phyloP scores from a whole-genome alignment of 805 yeast species.

The Yamadazyma akitaensis region DNA sequence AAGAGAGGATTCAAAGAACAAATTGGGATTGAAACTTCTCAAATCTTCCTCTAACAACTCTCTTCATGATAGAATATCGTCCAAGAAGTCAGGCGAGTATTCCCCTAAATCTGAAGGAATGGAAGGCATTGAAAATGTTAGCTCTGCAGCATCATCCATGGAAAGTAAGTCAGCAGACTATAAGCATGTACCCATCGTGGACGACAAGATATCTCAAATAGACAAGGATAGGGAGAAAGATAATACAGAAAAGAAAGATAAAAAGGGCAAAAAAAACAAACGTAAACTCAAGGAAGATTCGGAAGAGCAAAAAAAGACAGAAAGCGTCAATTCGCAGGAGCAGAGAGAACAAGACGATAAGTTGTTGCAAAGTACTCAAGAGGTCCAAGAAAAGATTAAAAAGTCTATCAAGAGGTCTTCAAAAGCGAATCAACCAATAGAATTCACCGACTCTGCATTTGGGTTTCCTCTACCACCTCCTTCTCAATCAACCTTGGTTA shows the following conservation, averaged over 20 bases:
- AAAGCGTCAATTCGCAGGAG: slow-evolving; percentile 7
- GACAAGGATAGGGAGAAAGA: slow-evolving; percentile 1
- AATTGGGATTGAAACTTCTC: slow-evolving; percentile 13
- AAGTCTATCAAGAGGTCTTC: slow-evolving; percentile 41
- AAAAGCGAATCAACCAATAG: slow-evolving; percentile 44
- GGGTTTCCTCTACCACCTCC: slow-evolving; percentile 86
- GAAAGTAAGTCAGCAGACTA: neutral
- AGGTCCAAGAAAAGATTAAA: slow-evolving; percentile 42
- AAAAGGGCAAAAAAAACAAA: neutral
- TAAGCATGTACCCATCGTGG: neutral
- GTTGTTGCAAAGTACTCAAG: slow-evolving; percentile 31
- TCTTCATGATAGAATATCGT: slow-evolving; percentile 9
- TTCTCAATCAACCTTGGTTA: slow-evolving; percentile 68
- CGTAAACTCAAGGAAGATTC: neutral
- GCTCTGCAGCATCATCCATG: neutral
- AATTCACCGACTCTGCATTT: slow-evolving; percentile 71
- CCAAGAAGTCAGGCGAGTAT: slow-evolving; percentile 1
- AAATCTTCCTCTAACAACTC: slow-evolving; percentile 9
- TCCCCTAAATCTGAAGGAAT: neutral
- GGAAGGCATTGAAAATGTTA: slow-evolving; percentile 3
- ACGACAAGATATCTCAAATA: neutral
- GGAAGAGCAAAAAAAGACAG: slow-evolving; percentile 6
- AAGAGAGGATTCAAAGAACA: slow-evolving; percentile 13
- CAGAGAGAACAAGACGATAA: slow-evolving; percentile 18
- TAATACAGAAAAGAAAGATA: neutral